Evolutionary conservation across 2,329 filamentous ascomycete genomes (phyloP).

Genomic region (Emericellopsis atlantica): DNA sequence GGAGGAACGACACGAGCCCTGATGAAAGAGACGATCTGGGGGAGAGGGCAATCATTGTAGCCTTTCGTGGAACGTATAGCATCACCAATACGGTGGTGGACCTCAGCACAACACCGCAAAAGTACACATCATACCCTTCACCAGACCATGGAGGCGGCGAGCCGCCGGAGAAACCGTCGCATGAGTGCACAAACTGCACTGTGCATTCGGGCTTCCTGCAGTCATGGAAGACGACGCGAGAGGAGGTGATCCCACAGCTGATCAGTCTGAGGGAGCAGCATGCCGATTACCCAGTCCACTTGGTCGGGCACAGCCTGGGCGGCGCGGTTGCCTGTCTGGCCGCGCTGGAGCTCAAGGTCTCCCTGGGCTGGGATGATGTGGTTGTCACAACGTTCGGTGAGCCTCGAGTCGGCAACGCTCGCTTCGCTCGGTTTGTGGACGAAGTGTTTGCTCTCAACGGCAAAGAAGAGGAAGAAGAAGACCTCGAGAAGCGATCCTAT

Average conservation of each 20-base stretch:
- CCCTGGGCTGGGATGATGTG: slow-evolving; percentile 62
- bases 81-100: slow-evolving; percentile 85
- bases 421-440: slow-evolving; percentile 43
- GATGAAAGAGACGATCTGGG: slow-evolving; percentile 3
- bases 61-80: slow-evolving; percentile 91
- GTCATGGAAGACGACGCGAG: slow-evolving; percentile 69
- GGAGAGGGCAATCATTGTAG: slow-evolving; percentile 53
- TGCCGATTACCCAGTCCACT: slow-evolving; percentile 59
- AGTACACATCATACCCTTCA: slow-evolving; percentile 77
- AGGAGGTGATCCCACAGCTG: slow-evolving; percentile 56
- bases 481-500: slow-evolving; percentile 33
- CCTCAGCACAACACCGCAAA: slow-evolving; percentile 76
- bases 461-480: slow-evolving; percentile 7
- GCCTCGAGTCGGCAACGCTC: slow-evolving; percentile 52
- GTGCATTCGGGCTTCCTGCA: slow-evolving; percentile 84
- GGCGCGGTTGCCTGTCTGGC: slow-evolving; percentile 86
- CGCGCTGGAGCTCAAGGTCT: slow-evolving; percentile 61
- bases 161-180: slow-evolving; percentile 21
- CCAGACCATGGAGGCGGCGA: slow-evolving; percentile 27
- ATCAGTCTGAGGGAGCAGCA: slow-evolving; percentile 44
- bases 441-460: slow-evolving; percentile 30
- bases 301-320: slow-evolving; percentile 86
- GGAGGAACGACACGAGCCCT: slow-evolving; percentile 6
- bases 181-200: slow-evolving; percentile 71
- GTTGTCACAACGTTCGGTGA: slow-evolving; percentile 87